phyloP scores from a whole-genome alignment of 306 rosid species.

The Albizia julibrissin region DNA sequence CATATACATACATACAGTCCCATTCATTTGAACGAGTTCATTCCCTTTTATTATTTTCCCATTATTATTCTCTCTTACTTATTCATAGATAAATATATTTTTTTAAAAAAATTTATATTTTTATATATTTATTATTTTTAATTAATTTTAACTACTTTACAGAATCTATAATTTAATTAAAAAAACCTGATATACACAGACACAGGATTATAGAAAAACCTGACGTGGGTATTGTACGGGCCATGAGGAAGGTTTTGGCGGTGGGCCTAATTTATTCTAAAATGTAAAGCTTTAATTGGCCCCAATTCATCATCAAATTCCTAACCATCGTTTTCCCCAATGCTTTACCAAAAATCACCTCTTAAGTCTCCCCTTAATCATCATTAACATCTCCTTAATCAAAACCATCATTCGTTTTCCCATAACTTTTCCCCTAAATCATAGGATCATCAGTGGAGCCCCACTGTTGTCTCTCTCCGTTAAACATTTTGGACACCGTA shows the following conservation, averaged over 20 bases:
- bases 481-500: neutral
- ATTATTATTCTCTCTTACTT: no score
- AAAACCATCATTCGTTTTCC: constrained; percentile 47
- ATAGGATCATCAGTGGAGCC: neutral
- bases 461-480: neutral
- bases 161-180: no score
- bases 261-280: constrained; percentile 39
- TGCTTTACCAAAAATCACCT: constrained; percentile 42
- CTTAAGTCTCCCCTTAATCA: neutral
- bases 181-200: no score
- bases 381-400: constrained; percentile 33
- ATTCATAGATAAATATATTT: no score
- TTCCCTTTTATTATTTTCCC: no score
- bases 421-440: constrained; percentile 35
- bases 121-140: no score
- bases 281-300: constrained; percentile 1
- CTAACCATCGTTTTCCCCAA: constrained; percentile 29
- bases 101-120: no score
- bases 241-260: constrained; percentile 1
- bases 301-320: constrained; percentile 16
- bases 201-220: no score
- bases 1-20: no score
- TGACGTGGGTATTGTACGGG: no score
- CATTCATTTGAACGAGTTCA: no score
- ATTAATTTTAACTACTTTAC: no score